phyloP scores from a whole-genome alignment of 2,329 filamentous ascomycete species.

The Coleophoma eucalyptorum region DNA sequence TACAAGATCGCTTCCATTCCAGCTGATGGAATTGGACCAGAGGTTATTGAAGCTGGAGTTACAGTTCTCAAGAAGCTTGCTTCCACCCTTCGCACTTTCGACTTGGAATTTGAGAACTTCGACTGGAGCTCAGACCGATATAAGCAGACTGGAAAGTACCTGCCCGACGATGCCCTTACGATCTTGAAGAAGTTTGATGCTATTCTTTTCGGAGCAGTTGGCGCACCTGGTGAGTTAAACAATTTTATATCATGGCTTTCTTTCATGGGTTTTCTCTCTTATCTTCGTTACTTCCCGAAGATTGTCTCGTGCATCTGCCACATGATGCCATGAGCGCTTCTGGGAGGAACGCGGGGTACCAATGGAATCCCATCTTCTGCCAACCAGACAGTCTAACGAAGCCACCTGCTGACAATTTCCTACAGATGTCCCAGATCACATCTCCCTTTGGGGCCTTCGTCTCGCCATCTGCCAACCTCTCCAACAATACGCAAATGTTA shows the following conservation, averaged over 20 bases:
- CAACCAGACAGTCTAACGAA: no score
- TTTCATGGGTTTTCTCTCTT: no score
- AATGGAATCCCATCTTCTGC: no score
- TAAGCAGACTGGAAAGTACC: slow-evolving; percentile 54
- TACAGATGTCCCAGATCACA: slow-evolving; percentile 55
- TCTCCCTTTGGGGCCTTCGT: slow-evolving; percentile 60
- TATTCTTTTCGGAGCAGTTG: slow-evolving; percentile 58
- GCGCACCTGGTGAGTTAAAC: slow-evolving; percentile 41
- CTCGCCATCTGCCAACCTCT: slow-evolving; percentile 57
- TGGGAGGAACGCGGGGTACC: no score
- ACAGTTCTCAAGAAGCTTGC: slow-evolving; percentile 54
- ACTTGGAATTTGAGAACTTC: slow-evolving; percentile 55
- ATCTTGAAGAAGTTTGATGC: slow-evolving; percentile 51
- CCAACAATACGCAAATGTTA: slow-evolving; percentile 61
- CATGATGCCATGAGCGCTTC: no score
- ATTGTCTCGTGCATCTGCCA: no score
- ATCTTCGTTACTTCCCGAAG: no score
- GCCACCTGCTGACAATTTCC: not conserved
- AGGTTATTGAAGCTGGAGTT: slow-evolving; percentile 59
- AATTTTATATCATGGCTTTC: no score
- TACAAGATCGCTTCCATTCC: slow-evolving; percentile 58
- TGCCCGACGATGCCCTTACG: slow-evolving; percentile 53
- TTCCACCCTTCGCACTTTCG: slow-evolving; percentile 50
- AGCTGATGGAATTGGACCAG: slow-evolving; percentile 59
- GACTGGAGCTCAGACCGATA: slow-evolving; percentile 58